Conservation (phyloP, 2,329 filamentous ascomycete genomes). For the Seiridium unicorne region DNA sequence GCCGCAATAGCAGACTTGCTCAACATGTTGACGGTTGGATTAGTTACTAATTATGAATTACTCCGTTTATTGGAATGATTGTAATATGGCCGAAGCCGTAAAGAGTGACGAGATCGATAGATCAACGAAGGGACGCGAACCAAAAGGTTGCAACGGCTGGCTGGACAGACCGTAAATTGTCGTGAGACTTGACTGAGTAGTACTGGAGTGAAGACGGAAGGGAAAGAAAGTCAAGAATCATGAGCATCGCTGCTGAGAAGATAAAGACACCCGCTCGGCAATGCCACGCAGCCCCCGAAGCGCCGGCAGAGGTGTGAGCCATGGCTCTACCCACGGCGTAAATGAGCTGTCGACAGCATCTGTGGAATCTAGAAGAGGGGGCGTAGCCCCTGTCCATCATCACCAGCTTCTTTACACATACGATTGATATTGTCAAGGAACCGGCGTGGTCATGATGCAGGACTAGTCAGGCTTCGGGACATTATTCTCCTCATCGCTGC, state of each 20-base stretch:
- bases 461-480: not conserved
- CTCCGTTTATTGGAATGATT: slow-evolving; percentile 15
- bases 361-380: not conserved
- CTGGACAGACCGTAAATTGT: slow-evolving; percentile 20
- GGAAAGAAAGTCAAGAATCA: slow-evolving; percentile 9
- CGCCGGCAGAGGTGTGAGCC: not conserved
- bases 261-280: slow-evolving; percentile 11
- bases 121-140: slow-evolving; percentile 28
- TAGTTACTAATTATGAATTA: slow-evolving; percentile 4
- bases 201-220: slow-evolving; percentile 9
- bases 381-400: not conserved
- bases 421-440: not conserved
- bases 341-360: not conserved
- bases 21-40: slow-evolving; percentile 16
- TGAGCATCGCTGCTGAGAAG: not conserved
- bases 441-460: not conserved
- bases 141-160: slow-evolving; percentile 23
- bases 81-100: slow-evolving; percentile 21
- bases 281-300: not conserved
- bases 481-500: not conserved
- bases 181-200: slow-evolving; percentile 10
- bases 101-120: slow-evolving; percentile 19
- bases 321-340: not conserved
- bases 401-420: not conserved
- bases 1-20: slow-evolving; percentile 18